Percentiles rank a stretch among this genome's conserved stretches.
These are phyloP conservation scores for Ceratorhiza oryzae-sativae DNA, from an alignment of 1,284 basidiomycete genomes.

Conservation along the genomic window DNA sequence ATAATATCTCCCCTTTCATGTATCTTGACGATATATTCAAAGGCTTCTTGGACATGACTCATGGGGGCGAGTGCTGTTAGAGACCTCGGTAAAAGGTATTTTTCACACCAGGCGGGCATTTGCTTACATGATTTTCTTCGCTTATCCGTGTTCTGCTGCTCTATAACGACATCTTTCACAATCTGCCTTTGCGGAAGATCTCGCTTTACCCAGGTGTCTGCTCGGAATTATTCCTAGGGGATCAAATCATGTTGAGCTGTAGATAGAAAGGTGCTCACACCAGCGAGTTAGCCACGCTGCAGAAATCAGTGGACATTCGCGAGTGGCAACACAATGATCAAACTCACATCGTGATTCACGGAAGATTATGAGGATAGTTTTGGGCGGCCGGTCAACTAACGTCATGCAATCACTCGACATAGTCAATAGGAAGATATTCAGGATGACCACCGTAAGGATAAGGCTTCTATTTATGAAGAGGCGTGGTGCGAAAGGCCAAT, in stretches of 20 bases:
- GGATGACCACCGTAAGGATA: no score
- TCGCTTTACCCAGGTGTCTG: slow-evolving; percentile 1
- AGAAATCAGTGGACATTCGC: not conserved
- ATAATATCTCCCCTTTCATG: not conserved
- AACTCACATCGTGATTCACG: slow-evolving; percentile 11
- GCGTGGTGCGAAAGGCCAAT: no score
- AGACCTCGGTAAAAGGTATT: no score
- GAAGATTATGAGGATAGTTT: slow-evolving; percentile 4
- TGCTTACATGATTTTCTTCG: not conserved
- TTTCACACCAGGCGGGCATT: no score
- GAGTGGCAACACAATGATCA: not conserved
- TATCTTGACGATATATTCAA: not conserved
- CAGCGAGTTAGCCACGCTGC: slow-evolving; percentile 11
- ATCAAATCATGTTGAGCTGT: no score
- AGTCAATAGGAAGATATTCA: not conserved
- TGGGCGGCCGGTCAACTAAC: not conserved
- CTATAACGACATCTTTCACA: slow-evolving; percentile 8
- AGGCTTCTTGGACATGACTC: not conserved
- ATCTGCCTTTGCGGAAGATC: not conserved
- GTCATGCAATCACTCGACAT: not conserved
- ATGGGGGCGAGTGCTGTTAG: not conserved
- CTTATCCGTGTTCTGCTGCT: not conserved
- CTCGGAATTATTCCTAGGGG: no score
- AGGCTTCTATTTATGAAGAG: no score
- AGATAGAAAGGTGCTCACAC: not conserved